Evolutionary conservation across 169 alveolate species (phyloP).

Genomic region (Cryptosporidium ryanae): DNA sequence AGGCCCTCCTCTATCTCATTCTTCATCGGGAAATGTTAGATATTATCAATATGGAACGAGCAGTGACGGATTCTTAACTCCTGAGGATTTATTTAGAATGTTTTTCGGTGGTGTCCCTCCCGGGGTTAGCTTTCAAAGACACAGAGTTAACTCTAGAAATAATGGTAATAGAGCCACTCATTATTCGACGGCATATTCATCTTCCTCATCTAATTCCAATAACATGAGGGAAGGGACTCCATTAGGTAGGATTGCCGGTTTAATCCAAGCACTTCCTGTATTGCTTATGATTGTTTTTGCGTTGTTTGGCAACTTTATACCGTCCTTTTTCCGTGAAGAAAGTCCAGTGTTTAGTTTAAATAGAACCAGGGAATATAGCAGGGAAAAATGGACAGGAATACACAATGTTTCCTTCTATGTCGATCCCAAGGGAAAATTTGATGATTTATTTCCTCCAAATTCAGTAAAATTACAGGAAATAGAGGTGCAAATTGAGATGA

Average conservation of each 20-base stretch:
- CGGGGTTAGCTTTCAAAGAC: conserved; percentile 52
- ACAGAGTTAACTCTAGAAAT: neutral
- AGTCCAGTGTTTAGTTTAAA: conserved; percentile 35
- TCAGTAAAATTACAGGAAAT: conserved; percentile 47
- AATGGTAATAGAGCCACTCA: neutral
- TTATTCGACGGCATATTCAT: neutral
- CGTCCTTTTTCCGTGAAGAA: conserved; percentile 28
- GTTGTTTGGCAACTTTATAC: conserved; percentile 55
- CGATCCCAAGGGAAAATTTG: conserved; percentile 40
- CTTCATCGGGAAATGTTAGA: conserved; percentile 74
- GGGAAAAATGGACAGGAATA: conserved; percentile 66
- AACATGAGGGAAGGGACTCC: conserved; percentile 6
- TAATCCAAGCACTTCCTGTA: conserved; percentile 49
- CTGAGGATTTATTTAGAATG: conserved; percentile 85
- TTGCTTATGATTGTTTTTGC: conserved; percentile 48
- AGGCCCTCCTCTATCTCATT: conserved; percentile 76
- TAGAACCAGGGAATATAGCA: conserved; percentile 39
- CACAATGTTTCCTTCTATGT: conserved; percentile 37
- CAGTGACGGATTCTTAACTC: conserved; percentile 81
- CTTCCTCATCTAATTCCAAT: neutral
- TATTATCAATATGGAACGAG: conserved; percentile 80
- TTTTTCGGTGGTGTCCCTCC: conserved; percentile 81
- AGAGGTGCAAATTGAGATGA: conserved; percentile 58
- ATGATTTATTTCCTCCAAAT: conserved; percentile 36
- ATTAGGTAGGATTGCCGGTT: conserved; percentile 48